These are phyloP conservation scores for Debaryomyces castellii DNA, from an alignment of 805 yeast species.

Conservation along the genomic window DNA sequence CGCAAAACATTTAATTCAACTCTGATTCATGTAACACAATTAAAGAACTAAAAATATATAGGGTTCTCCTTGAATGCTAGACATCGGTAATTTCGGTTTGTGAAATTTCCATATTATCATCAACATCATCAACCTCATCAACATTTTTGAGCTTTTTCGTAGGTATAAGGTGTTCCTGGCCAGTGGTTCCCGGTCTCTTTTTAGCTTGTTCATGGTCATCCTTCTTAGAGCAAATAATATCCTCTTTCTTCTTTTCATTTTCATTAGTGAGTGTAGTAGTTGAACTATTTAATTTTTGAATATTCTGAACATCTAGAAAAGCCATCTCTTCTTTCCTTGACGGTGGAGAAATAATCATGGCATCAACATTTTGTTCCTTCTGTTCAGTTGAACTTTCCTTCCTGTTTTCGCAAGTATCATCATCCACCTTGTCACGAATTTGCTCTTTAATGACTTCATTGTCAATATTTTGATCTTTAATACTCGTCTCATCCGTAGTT, in stretches of 20 bases:
- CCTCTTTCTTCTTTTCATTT: neutral
- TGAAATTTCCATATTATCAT: neutral
- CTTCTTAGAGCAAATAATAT: neutral
- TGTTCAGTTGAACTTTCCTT: neutral
- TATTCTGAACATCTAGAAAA: neutral
- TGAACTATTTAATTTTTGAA: no score
- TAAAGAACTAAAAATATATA: neutral
- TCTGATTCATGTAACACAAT: neutral
- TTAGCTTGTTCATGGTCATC: neutral
- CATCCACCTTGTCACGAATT: conserved; percentile 2
- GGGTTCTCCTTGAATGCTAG: neutral
- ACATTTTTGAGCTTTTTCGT: neutral
- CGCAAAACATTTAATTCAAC: neutral
- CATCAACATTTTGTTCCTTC: neutral
- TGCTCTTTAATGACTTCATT: conserved; percentile 1
- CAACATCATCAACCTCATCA: neutral
- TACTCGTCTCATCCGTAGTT: neutral
- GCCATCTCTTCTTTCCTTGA: neutral
- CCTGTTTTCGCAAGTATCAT: neutral
- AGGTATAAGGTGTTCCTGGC: neutral
- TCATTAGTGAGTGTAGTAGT: no score
- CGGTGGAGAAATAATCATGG: conserved; percentile 1
- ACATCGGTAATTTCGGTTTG: neutral
- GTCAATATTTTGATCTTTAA: neutral
- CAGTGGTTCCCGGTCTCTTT: neutral